phyloP scores from a whole-genome alignment of 1,284 basidiomycete genomes.

The Phellinidium pouzarii region DNA sequence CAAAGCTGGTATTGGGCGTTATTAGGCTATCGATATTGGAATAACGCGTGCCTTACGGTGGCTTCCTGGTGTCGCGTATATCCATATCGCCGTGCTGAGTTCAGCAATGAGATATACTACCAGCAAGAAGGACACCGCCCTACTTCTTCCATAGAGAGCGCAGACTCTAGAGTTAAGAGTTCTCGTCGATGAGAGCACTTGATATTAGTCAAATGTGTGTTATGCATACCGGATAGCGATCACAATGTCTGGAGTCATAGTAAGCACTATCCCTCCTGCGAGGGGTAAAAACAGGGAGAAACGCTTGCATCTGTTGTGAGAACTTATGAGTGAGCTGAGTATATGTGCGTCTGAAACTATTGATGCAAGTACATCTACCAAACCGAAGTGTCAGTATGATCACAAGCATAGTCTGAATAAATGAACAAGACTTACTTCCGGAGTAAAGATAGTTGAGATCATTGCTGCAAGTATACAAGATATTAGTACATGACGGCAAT shows the following conservation, averaged over 20 bases:
- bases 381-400: not conserved
- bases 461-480: not conserved
- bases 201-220: not conserved
- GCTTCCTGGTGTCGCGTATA: conserved; percentile 3
- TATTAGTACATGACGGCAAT: not conserved
- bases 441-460: not conserved
- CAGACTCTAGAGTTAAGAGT: not conserved
- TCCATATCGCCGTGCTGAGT: not conserved
- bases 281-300: not conserved
- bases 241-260: not conserved
- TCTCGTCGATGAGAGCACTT: not conserved
- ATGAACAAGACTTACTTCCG: not conserved
- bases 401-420: not conserved
- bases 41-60: conserved; percentile 9
- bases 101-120: conserved; percentile 2
- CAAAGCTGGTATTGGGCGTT: not conserved
- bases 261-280: not conserved
- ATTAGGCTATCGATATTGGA: not conserved
- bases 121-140: not conserved
- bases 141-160: conserved; percentile 1
- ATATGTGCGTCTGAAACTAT: not conserved
- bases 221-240: not conserved
- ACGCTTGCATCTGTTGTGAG: not conserved
- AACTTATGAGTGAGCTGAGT: not conserved
- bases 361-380: not conserved